Evolutionary conservation across 1,284 basidiomycete genomes (phyloP), one percentile per base, ranked within the genome.

Genomic region (Ceratobasidium sp.): DNA sequence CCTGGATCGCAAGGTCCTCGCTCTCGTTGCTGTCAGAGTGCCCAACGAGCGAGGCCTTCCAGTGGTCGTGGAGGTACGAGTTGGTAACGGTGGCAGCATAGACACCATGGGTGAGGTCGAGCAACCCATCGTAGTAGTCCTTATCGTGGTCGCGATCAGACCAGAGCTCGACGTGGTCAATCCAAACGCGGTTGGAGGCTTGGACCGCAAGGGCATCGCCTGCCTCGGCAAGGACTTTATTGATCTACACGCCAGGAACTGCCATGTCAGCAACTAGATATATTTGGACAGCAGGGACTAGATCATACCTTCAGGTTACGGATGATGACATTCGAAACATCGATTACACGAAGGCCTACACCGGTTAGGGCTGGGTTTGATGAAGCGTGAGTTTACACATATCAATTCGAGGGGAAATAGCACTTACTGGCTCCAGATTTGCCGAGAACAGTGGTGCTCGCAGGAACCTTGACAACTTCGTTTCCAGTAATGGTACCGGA

Each of bases 301-400:
- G 77, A 34, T 79, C 79, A 73, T 83, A 83, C 80, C 74, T 82
- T 83, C 73, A 84, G 73, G 73, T 83, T 83, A 34, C 83, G 79
- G 71, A n/a, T n/a, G n/a, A n/a, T n/a, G n/a, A n/a, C n/a, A n/a
- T n/a, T n/a, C n/a, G n/a, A n/a, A n/a, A n/a, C 83, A 32, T 79
- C 73, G 50, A 82, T 71, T 53, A 83, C 80, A 67, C 82, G 80
- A 52, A 82, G 77, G 2, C 81, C 82, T 70, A 79, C 76, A 52
- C 81, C 81, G 47, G 74, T 73, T 49, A 82, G 79, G 8, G 79
- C 47, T 50, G 13, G 25, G 47, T 22, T n/a, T 20, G n/a, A 5
- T n/a, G 3, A 50, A 3, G 13, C 29, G 13, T 27, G 20, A 50
- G 25, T 13, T 50, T 22, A 22, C 22, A 50, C 38, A 40, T 40